Percentiles rank a stretch among this genome's conserved stretches.
These are phyloP conservation scores for Vitis riparia DNA, from an alignment of 164 flowering plant genomes.

Conservation along the genomic window DNA sequence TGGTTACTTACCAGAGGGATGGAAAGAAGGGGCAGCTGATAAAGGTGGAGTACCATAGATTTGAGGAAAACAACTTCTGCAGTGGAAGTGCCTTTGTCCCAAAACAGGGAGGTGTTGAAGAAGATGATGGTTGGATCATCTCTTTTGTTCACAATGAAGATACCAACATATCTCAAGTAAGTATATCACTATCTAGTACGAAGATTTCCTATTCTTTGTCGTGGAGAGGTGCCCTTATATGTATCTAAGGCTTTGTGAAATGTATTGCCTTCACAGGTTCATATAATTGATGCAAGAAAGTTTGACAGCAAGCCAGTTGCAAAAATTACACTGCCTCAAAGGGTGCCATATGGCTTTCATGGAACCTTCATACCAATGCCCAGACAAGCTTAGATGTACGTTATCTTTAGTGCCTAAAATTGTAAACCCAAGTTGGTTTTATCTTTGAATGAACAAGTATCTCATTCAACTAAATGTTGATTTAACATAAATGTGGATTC, in stretches of 20 bases:
- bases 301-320: conserved; percentile 44
- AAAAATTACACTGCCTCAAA: conserved; percentile 41
- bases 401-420: neutral
- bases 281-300: conserved; percentile 47
- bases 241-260: neutral
- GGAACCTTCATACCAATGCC: conserved; percentile 26
- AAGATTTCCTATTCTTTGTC: neutral
- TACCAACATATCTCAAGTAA: conserved; percentile 49
- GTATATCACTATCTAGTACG: neutral
- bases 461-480: too few species aligned
- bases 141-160: conserved; percentile 61
- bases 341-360: conserved; percentile 65
- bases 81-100: conserved; percentile 58
- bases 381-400: neutral
- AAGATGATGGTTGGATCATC: conserved; percentile 72
- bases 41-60: conserved; percentile 52
- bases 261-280: conserved; percentile 37
- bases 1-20: neutral
- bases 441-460: too few species aligned
- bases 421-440: neutral
- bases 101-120: conserved; percentile 35
- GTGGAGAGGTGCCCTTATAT: neutral
- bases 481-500: too few species aligned
- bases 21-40: conserved; percentile 21
- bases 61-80: conserved; percentile 49